These are phyloP conservation scores for Leccinum disarticulatum DNA, from an alignment of 768 basidiomycete species.

Conservation along the genomic window DNA sequence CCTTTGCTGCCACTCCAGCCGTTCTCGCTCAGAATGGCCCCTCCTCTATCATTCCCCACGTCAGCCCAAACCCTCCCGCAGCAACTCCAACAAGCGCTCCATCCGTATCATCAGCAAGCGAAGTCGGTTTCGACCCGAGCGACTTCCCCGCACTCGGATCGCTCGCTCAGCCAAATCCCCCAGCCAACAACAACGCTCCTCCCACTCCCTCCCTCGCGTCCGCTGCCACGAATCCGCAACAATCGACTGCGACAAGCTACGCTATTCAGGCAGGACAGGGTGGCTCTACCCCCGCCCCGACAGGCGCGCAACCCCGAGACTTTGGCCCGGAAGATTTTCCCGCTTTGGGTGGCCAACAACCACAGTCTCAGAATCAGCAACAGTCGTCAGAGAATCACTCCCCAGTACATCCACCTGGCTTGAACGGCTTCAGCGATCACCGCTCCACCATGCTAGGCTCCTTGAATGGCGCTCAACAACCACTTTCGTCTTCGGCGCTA, in stretches of 20 bases:
- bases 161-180: slow-evolving; percentile 48
- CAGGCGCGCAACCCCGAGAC: slow-evolving; percentile 27
- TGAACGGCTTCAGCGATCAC: slow-evolving; percentile 63
- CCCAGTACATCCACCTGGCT: slow-evolving; percentile 66
- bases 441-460: slow-evolving; percentile 59
- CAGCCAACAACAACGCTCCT: slow-evolving; percentile 37
- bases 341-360: slow-evolving; percentile 52
- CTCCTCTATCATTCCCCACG: slow-evolving; percentile 54
- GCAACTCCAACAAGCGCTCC: slow-evolving; percentile 47
- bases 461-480: slow-evolving; percentile 34
- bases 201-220: slow-evolving; percentile 26
- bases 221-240: slow-evolving; percentile 31
- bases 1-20: slow-evolving; percentile 50
- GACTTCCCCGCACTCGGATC: slow-evolving; percentile 86
- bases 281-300: slow-evolving; percentile 20
- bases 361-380: slow-evolving; percentile 30
- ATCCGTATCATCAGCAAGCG: slow-evolving; percentile 64
- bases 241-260: slow-evolving; percentile 59
- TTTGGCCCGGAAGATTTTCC: slow-evolving; percentile 92
- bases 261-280: slow-evolving; percentile 76
- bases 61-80: slow-evolving; percentile 47
- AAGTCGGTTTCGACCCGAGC: slow-evolving; percentile 80
- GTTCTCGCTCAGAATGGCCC: slow-evolving; percentile 56
- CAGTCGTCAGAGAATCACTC: slow-evolving; percentile 34
- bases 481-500: slow-evolving; percentile 30